phyloP scores from a whole-genome alignment of 176 grass and related monocot genomes.

The Avena atlantica region DNA sequence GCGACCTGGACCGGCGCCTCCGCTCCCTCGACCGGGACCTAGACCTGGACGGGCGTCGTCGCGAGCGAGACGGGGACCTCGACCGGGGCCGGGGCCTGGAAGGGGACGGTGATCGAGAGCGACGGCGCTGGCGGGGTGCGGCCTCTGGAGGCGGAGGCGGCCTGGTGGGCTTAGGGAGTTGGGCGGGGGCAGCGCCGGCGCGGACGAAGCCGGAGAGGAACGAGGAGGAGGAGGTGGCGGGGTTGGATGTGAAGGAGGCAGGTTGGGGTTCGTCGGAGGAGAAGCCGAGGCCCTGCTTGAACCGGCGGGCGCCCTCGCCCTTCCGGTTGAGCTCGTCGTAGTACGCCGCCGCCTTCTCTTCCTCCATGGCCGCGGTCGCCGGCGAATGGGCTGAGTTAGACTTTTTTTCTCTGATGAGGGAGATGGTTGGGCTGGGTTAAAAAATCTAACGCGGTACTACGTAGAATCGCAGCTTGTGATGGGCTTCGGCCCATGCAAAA shows the following conservation, averaged over 20 bases:
- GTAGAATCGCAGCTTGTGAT: neutral
- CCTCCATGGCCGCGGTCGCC: constrained; percentile 46
- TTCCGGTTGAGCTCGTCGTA: constrained; percentile 97
- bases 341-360: constrained; percentile 79
- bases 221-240: constrained; percentile 47
- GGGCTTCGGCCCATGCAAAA: neutral
- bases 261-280: constrained; percentile 54
- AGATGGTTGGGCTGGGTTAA: neutral
- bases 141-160: constrained; percentile 1
- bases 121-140: neutral
- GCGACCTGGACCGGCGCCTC: constrained; percentile 50
- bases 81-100: constrained; percentile 4
- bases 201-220: constrained; percentile 83
- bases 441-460: neutral
- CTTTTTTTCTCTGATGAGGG: neutral
- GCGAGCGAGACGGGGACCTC: constrained; percentile 49
- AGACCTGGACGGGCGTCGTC: constrained; percentile 52
- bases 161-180: neutral
- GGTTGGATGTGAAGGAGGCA: constrained; percentile 51
- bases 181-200: constrained; percentile 49
- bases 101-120: constrained; percentile 11
- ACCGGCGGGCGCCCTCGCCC: constrained; percentile 91
- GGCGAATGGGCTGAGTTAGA: neutral
- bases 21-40: constrained; percentile 52
- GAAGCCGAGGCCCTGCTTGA: constrained; percentile 93